Evolutionary conservation across 305 asterid species (phyloP).

Genomic region (Caryopteris hybrid): DNA sequence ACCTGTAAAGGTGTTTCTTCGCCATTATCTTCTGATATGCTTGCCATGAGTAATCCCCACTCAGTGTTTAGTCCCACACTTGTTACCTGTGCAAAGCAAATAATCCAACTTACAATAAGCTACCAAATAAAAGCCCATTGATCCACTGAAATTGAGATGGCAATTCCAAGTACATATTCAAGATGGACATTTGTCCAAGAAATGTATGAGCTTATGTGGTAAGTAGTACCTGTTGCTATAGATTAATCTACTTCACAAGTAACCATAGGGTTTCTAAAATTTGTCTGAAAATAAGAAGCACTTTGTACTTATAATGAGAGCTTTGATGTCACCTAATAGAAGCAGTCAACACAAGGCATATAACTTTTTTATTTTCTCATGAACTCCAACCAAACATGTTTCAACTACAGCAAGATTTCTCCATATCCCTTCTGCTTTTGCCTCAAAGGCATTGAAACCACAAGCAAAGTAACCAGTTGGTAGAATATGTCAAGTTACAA

Average conservation of each 20-base stretch:
- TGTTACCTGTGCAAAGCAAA: slow-evolving; percentile 46
- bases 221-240: too few relatives aligned
- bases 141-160: not conserved
- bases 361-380: not conserved
- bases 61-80: slow-evolving; percentile 85
- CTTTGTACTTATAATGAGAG: not conserved
- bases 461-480: not conserved
- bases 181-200: not conserved
- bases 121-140: not conserved
- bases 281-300: not conserved
- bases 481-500: not conserved
- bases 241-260: not conserved
- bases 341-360: not conserved
- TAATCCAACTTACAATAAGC: slow-evolving; percentile 9
- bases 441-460: not conserved
- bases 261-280: not conserved
- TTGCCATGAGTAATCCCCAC: slow-evolving; percentile 93
- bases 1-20: slow-evolving; percentile 99
- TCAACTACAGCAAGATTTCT: not conserved
- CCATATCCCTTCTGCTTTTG: not conserved
- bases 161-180: not conserved
- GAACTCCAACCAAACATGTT: not conserved
- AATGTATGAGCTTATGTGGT: not conserved
- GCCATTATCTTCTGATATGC: slow-evolving; percentile 89
- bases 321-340: not conserved